These are phyloP conservation scores for Angophora floribunda DNA, from an alignment of 345 rosid species.

Conservation along the genomic window DNA sequence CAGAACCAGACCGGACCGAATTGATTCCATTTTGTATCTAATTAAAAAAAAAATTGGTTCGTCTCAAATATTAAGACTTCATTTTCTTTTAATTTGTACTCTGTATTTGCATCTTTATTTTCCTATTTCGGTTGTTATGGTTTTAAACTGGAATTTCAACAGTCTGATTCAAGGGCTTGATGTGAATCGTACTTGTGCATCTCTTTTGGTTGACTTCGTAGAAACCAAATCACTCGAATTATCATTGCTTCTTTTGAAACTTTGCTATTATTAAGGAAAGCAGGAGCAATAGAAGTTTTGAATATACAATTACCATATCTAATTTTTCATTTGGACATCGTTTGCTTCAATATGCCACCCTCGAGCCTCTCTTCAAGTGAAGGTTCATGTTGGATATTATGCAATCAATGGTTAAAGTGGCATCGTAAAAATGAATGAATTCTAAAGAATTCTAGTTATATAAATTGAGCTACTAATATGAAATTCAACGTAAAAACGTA, in stretches of 20 bases:
- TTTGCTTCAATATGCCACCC: not conserved
- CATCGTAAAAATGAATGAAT: too few species aligned
- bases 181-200: not conserved
- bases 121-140: not conserved
- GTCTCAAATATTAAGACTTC: not conserved
- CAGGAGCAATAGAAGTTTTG: not conserved
- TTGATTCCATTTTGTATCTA: not conserved
- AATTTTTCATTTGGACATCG: not conserved
- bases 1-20: not conserved
- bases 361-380: not conserved
- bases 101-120: not conserved
- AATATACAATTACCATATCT: not conserved
- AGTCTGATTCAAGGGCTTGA: not conserved
- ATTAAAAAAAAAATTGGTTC: not conserved
- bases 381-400: not conserved
- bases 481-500: not conserved
- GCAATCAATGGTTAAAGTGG: not conserved
- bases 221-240: not conserved
- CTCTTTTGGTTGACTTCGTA: not conserved
- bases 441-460: too few species aligned
- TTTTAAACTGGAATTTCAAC: not conserved
- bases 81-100: not conserved
- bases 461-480: too few species aligned
- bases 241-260: not conserved
- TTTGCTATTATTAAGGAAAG: not conserved